Evolutionary conservation across 805 yeast species (phyloP), one percentile per base, ranked within the genome.

Genomic region (Clavispora phyllophila): DNA sequence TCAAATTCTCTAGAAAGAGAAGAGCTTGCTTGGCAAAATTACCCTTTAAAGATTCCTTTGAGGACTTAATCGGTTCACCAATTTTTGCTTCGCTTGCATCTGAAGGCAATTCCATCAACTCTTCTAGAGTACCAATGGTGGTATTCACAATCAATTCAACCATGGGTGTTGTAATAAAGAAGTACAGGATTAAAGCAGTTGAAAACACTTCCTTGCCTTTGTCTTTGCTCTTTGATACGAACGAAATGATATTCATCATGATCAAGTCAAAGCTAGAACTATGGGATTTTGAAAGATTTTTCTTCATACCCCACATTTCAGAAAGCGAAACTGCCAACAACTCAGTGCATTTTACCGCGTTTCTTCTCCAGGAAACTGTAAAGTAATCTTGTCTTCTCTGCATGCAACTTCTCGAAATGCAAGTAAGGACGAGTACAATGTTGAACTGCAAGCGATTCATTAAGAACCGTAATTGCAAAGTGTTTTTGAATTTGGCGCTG

Each of bases 401-500:
- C 57, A 72, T 69, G 17, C 76, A 67, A 10, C 78, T 55, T 42
- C 73, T 63, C 6, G 73, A 60, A 19, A 78, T 49, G 6, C 76
- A 65, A 39, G 72, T 62, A 38, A 75, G 68, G 2, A 76, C 47
- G 27, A 66, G 62, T 1, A 76, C 50, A 2, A 72, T 58, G 24
- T 69, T 62, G 6, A 70, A 62, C 48, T 79, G 83, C 22, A 79
- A 59, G 25, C 76, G 68, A 39, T 73, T 68, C 25, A 69, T 58
- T 29, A 81, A 68, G 46, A 69, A 70, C 41, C 88, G 70, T 9
- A 81, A 57, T 47, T 81, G 79, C 2, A 77, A 61, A 0, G 83
- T 63, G 52, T 84, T 85, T 48, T 84, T 84, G 61, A 68, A 79
- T 50, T 79, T 81, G 0, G 84, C 76, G 32, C 79, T 70, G 0